These are phyloP conservation scores for Sporothrix luriei DNA, from an alignment of 2,329 filamentous ascomycete species.

Conservation along the genomic window DNA sequence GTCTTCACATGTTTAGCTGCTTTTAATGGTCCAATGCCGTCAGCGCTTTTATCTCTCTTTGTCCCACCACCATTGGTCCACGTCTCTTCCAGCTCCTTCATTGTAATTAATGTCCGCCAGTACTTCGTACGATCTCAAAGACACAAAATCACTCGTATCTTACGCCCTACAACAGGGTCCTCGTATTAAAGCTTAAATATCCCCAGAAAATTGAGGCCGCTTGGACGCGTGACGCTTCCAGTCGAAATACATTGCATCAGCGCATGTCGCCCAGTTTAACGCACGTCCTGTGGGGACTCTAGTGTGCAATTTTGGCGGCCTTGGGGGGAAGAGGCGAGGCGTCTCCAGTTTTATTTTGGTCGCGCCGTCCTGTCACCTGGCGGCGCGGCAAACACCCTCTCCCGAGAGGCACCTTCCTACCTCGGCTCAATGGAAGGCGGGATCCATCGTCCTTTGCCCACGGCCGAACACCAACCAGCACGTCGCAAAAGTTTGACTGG, in stretches of 20 bases:
- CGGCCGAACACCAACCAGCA: neutral
- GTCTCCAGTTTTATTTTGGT: slow-evolving; percentile 18
- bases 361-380: neutral
- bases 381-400: slow-evolving; percentile 8
- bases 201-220: neutral
- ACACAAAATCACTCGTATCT: too few species aligned
- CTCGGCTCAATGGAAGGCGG: slow-evolving; percentile 33
- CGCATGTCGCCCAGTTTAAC: neutral
- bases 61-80: neutral
- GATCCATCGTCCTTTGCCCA: slow-evolving; percentile 8
- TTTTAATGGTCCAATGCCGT: neutral
- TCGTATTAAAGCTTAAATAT: neutral
- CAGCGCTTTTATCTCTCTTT: neutral
- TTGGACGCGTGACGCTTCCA: neutral
- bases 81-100: neutral
- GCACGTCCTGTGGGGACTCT: neutral
- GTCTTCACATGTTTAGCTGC: neutral
- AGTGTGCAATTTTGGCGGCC: neutral
- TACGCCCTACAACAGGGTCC: too few species aligned
- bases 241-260: neutral
- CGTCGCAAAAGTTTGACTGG: neutral
- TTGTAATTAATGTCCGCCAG: too few species aligned
- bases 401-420: slow-evolving; percentile 26
- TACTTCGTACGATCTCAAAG: too few species aligned
- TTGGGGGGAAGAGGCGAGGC: slow-evolving; percentile 20